Conservation (phyloP, 1,284 basidiomycete species). For the Apiotrichum siamense region DNA sequence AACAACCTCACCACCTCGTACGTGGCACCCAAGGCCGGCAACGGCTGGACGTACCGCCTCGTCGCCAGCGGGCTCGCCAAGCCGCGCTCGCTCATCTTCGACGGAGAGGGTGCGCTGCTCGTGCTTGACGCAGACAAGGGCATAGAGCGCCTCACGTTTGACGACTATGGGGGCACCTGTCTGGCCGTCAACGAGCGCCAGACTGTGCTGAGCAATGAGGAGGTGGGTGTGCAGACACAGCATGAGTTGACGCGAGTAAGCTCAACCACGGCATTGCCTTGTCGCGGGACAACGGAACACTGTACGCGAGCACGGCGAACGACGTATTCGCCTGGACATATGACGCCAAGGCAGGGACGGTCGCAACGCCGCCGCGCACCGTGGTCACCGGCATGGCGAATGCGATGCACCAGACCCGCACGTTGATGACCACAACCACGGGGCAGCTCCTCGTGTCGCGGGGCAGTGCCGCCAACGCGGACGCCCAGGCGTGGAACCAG, state of each 20-base stretch:
- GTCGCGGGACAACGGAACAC: background rate
- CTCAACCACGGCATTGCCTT: constrained; percentile 12
- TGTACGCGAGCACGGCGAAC: constrained; percentile 7
- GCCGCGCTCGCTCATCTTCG: constrained; percentile 10
- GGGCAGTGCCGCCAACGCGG: constrained; percentile 7
- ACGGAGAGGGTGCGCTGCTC: constrained; percentile 3
- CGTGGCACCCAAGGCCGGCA: background rate
- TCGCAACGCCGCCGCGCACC: background rate
- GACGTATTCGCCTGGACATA: constrained; percentile 5
- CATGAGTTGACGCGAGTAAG: background rate
- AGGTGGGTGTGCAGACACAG: constrained; percentile 1
- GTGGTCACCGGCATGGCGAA: constrained; percentile 8
- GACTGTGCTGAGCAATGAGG: background rate
- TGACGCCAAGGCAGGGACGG: background rate
- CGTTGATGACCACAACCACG: background rate
- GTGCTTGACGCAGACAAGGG: constrained; percentile 3
- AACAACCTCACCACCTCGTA: constrained; percentile 2
- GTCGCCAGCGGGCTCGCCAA: background rate
- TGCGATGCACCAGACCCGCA: constrained; percentile 7
- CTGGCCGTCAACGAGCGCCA: background rate
- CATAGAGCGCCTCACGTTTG: constrained; percentile 1
- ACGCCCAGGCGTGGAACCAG: background rate
- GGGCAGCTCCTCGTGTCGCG: constrained; percentile 9
- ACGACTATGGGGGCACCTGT: constrained; percentile 9
- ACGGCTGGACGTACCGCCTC: constrained; percentile 4